Percentiles rank a stretch among this genome's conserved stretches.
phyloP scores from a whole-genome alignment of 2,329 filamentous ascomycete genomes.

The Cucurbitaria berberidis region DNA sequence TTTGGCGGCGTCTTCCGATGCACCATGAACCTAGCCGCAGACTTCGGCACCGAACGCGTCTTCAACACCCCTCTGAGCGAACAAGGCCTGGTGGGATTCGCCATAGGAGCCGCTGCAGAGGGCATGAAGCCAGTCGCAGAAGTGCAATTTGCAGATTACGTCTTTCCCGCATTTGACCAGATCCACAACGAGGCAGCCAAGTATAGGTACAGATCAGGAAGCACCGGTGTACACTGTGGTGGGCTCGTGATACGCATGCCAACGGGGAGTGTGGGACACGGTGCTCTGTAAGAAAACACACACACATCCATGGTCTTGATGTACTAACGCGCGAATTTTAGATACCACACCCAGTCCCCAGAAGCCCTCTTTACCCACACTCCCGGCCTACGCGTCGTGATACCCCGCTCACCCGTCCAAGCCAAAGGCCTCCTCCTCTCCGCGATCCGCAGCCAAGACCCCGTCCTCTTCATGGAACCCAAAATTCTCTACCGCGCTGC shows the following conservation, averaged over 20 bases:
- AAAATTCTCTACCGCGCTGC: conserved; percentile 92
- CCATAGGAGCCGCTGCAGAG: conserved; percentile 85
- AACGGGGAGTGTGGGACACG: conserved; percentile 86
- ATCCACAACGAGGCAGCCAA: conserved; percentile 93
- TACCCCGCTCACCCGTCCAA: conserved; percentile 84
- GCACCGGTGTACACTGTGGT: conserved; percentile 63
- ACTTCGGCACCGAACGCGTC: conserved; percentile 85
- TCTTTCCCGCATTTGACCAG: conserved; percentile 92
- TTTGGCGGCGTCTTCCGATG: conserved; percentile 97
- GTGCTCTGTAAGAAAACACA: conserved; percentile 64
- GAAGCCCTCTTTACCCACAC: conserved; percentile 89
- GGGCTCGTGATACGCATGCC: conserved; percentile 91
- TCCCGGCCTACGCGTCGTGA: conserved; percentile 82
- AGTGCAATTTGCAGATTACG: conserved; percentile 94
- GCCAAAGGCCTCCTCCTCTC: conserved; percentile 85
- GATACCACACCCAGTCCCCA: conserved; percentile 86
- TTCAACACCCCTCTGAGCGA: conserved; percentile 97
- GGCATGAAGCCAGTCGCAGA: conserved; percentile 93
- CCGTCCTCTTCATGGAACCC: conserved; percentile 91
- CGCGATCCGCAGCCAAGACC: conserved; percentile 78
- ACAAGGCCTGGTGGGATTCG: conserved; percentile 93
- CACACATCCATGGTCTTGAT: not conserved
- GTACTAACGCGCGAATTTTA: conserved; percentile 28
- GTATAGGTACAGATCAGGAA: conserved; percentile 76
- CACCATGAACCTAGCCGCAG: conserved; percentile 86